phyloP scores from a whole-genome alignment of 2,329 filamentous ascomycete species.

The Penicillium nordicum region DNA sequence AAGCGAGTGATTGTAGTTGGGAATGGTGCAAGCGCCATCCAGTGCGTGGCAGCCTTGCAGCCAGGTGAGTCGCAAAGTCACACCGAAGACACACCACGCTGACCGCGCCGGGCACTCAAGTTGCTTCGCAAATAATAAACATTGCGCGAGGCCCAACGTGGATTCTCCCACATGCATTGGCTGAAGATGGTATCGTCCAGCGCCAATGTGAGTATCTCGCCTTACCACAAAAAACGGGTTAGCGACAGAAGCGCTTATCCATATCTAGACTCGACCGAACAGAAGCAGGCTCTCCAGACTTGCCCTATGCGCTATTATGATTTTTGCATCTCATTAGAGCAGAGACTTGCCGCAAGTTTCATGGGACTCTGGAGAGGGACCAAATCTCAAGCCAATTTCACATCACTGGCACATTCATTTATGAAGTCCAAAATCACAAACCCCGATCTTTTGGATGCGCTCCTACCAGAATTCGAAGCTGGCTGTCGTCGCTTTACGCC shows the following conservation, averaged over 20 bases:
- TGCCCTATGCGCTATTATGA: background rate
- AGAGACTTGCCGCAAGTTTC: slow-evolving; percentile 2
- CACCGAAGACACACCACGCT: background rate
- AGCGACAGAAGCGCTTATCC: background rate
- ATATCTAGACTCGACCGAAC: background rate
- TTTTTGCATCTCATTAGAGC: slow-evolving; percentile 1
- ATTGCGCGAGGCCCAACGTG: slow-evolving; percentile 6
- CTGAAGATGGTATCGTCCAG: slow-evolving; percentile 2
- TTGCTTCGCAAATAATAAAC: slow-evolving; percentile 2
- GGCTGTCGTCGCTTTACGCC: slow-evolving; percentile 11
- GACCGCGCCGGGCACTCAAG: background rate
- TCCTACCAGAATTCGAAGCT: slow-evolving; percentile 7
- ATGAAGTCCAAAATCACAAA: slow-evolving; percentile 6
- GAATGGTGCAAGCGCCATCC: slow-evolving; percentile 6
- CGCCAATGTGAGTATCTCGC: slow-evolving; percentile 1
- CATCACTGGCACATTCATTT: slow-evolving; percentile 1
- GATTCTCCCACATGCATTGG: slow-evolving; percentile 6
- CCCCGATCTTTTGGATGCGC: background rate
- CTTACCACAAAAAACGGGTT: background rate
- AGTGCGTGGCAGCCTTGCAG: slow-evolving; percentile 7
- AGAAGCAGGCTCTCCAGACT: background rate
- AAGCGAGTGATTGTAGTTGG: slow-evolving; percentile 8
- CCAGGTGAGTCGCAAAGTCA: background rate
- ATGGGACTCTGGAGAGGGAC: slow-evolving; percentile 7
- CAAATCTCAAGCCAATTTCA: slow-evolving; percentile 2